Percentiles rank a stretch among this genome's conserved stretches.
Conservation (phyloP, 2,329 filamentous ascomycete genomes). For the Xylaria sp. region DNA sequence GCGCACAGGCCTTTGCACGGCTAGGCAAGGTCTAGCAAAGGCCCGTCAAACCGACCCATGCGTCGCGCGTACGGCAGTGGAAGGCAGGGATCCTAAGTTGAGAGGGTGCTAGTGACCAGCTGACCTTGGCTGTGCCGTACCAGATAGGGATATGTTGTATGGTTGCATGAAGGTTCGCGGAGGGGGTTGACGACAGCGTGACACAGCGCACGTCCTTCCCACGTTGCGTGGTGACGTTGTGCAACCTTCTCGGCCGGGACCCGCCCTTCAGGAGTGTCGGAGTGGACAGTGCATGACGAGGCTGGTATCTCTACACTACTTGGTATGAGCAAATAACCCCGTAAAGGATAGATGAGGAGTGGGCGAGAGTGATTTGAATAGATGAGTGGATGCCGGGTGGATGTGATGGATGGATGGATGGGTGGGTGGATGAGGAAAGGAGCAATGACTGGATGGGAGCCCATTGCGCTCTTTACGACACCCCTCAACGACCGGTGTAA, state of each 20-base stretch:
- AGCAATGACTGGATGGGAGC: slow-evolving; percentile 14
- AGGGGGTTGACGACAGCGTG: slow-evolving; percentile 21
- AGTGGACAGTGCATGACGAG: slow-evolving; percentile 22
- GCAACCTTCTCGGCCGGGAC: slow-evolving; percentile 18
- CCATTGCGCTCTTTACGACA: slow-evolving; percentile 10
- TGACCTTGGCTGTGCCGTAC: slow-evolving; percentile 22
- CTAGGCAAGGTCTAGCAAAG: slow-evolving; percentile 15
- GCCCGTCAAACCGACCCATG: slow-evolving; percentile 14
- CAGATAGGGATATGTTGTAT: slow-evolving; percentile 22
- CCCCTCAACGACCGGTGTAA: neutral
- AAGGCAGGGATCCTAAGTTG: slow-evolving; percentile 17
- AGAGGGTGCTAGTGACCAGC: slow-evolving; percentile 21
- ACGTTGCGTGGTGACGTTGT: slow-evolving; percentile 23
- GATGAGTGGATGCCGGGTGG: neutral
- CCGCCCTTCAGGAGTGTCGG: slow-evolving; percentile 15
- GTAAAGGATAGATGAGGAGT: slow-evolving; percentile 3
- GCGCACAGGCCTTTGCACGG: slow-evolving; percentile 25
- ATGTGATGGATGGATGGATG: slow-evolving; percentile 10
- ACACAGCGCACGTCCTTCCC: slow-evolving; percentile 27
- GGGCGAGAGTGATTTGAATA: neutral
- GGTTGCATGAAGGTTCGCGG: slow-evolving; percentile 22
- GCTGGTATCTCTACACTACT: slow-evolving; percentile 18
- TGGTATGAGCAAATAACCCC: neutral
- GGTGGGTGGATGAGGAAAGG: slow-evolving; percentile 2
- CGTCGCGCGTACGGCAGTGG: neutral